Evolutionary conservation across 345 rosid genomes (phyloP), one percentile per base, ranked within the genome.

Genomic region (Pugionium dolabratum): DNA sequence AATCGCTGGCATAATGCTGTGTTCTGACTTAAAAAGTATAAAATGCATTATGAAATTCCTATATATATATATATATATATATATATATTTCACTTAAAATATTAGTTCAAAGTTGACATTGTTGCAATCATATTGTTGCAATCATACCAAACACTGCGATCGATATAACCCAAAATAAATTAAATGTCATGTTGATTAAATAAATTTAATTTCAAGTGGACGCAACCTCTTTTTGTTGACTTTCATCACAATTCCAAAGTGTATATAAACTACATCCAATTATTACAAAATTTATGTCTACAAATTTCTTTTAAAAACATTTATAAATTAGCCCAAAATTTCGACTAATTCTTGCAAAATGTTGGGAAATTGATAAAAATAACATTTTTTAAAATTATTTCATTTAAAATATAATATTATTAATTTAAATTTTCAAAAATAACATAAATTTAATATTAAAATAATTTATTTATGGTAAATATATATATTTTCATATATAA

Each of bases 181-280:
- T 7, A 35, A 54, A 35, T 35, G 43, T 32, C 25, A 29, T 56
- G 61, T 25, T 56, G 11, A 32, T 37, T 37, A 8, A 30, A 54
- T 35, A 45, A 25, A 7, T 45, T 30, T 39, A 56, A 46, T 56
- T 56, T 56, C 46, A 5, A 56, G 61, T 18, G 34, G 61, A 56
- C 62, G 62, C 46, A 56, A 56, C 46, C 26, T 27, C 47, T 56
- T 39, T 56, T 56, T 39, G 34, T 56, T 56, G 47, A 56, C 62
- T 56, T 39, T 27, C 6, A 27, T 40, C 25, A 25, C 59, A 54
- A 54, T 37, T 39, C 6, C 27, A 25, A 27, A 7, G 42, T 36
- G 32, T 54, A 36, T 35, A 10, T 32, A 57, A 10, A 7, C 5
- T 30, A 18, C 8, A 44, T 30, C 27, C 26, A 43, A 6, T 7